These are phyloP conservation scores for Phytophthora capsici DNA, from an alignment of 352 stramenopile species.

Conservation along the genomic window DNA sequence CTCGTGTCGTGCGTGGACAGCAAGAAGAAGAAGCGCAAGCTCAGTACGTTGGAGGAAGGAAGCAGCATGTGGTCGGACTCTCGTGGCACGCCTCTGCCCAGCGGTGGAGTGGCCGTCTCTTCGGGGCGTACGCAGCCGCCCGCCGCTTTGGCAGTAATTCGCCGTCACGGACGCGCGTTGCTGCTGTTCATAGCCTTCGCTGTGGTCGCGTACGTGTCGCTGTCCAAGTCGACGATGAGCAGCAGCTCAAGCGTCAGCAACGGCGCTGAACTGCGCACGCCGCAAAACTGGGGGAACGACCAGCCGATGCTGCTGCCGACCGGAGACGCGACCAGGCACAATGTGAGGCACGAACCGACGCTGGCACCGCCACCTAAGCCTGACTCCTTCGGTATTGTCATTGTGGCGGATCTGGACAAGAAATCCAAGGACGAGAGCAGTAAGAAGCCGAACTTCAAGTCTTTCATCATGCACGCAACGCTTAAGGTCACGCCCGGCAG, in stretches of 20 bases:
- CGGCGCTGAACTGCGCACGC: constrained; percentile 19
- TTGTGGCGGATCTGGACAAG: constrained; percentile 97
- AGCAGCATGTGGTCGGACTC: constrained; percentile 65
- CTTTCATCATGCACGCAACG: constrained; percentile 91
- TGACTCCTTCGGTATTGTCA: constrained; percentile 85
- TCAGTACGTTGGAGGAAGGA: constrained; percentile 61
- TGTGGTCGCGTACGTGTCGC: constrained; percentile 65
- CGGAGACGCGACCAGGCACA: constrained; percentile 15
- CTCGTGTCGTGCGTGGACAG: constrained; percentile 44
- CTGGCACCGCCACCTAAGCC: constrained; percentile 44
- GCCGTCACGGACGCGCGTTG: constrained; percentile 57
- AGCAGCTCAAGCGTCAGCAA: constrained; percentile 8
- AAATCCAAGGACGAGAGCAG: constrained; percentile 86
- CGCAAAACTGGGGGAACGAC: constrained; percentile 38
- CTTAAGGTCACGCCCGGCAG: constrained; percentile 70
- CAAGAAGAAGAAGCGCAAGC: constrained; percentile 89
- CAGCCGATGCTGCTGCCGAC: constrained; percentile 24
- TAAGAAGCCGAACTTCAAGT: constrained; percentile 92
- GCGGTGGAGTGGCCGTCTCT: constrained; percentile 21
- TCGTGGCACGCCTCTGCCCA: constrained; percentile 30
- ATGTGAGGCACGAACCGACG: constrained; percentile 43
- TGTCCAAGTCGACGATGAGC: constrained; percentile 55
- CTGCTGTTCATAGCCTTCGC: constrained; percentile 56
- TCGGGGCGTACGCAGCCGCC: constrained; percentile 36
- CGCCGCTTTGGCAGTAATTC: constrained; percentile 43